These are phyloP conservation scores for Cornus controversa DNA, from an alignment of 148 eudicot genomes.

Conservation along the genomic window DNA sequence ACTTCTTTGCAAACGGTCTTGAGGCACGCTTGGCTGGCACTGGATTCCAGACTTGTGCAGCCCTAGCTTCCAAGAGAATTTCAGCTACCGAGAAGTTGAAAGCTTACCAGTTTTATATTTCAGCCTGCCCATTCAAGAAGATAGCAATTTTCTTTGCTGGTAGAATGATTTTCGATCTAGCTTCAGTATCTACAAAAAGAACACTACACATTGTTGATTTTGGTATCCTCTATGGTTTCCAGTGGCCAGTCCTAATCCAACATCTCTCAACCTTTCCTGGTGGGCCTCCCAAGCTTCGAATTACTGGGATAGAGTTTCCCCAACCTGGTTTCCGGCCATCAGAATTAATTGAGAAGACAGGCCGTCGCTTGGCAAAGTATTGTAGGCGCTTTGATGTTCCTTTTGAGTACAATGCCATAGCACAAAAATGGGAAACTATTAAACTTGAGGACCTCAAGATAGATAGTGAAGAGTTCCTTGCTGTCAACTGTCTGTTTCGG, in stretches of 20 bases:
- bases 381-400: slow-evolving; percentile 45
- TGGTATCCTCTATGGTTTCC: slow-evolving; percentile 43
- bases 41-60: slow-evolving; percentile 13
- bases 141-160: slow-evolving; percentile 39
- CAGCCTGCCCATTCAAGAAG: slow-evolving; percentile 51
- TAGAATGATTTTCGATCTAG: slow-evolving; percentile 32
- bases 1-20: slow-evolving; percentile 54
- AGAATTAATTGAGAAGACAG: slow-evolving; percentile 42
- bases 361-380: slow-evolving; percentile 39
- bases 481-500: slow-evolving; percentile 40
- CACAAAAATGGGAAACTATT: slow-evolving; percentile 42
- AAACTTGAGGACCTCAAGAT: slow-evolving; percentile 35
- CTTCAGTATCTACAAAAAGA: slow-evolving; percentile 11
- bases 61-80: slow-evolving; percentile 13
- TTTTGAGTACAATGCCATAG: slow-evolving; percentile 40
- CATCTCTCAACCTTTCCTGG: slow-evolving; percentile 36
- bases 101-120: slow-evolving; percentile 41
- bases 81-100: slow-evolving; percentile 29
- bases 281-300: slow-evolving; percentile 50
- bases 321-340: slow-evolving; percentile 33
- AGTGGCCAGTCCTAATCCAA: slow-evolving; percentile 53
- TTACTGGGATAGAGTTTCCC: slow-evolving; percentile 49
- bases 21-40: slow-evolving; percentile 54
- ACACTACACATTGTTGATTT: slow-evolving; percentile 50
- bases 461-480: slow-evolving; percentile 39